Percentiles rank a stretch among this genome's conserved stretches.
Conservation (phyloP, 768 basidiomycete genomes). For the Pisolithus microcarpus region DNA sequence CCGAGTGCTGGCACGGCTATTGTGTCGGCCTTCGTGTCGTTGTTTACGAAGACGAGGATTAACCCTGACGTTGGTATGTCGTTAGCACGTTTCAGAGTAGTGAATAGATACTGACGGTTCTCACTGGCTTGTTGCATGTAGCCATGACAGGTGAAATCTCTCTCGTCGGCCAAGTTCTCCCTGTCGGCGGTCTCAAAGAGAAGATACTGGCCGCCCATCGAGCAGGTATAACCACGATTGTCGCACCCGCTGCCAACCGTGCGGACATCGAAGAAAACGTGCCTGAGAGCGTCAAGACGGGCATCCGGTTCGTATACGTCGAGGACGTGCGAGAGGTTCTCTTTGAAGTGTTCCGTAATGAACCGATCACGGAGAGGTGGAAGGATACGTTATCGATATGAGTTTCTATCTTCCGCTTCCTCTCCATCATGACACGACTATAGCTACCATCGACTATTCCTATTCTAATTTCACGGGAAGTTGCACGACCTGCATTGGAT, state of each 20-base stretch:
- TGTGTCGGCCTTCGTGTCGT: conserved; percentile 80
- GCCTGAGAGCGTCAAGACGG: conserved; percentile 89
- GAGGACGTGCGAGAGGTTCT: conserved; percentile 89
- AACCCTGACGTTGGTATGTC: conserved; percentile 80
- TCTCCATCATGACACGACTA: too few relatives aligned
- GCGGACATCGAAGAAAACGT: conserved; percentile 98
- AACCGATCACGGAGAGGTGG: conserved; percentile 55
- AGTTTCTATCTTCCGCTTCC: too few relatives aligned
- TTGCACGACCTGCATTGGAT: too few relatives aligned
- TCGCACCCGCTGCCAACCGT: conserved; percentile 82
- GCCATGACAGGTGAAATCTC: conserved; percentile 99
- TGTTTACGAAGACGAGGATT: conserved; percentile 82
- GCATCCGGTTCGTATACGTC: conserved; percentile 92
- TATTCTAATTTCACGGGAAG: too few relatives aligned
- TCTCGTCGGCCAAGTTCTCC: conserved; percentile 90
- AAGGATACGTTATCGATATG: conserved; percentile 45
- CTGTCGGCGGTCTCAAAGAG: conserved; percentile 93
- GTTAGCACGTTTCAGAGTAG: background rate
- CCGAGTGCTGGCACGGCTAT: conserved; percentile 96
- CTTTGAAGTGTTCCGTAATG: conserved; percentile 73
- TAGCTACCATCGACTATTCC: too few relatives aligned
- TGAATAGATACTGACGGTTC: too few relatives aligned
- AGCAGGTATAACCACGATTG: conserved; percentile 88
- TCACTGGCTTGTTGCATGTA: conserved; percentile 18
- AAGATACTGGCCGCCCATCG: conserved; percentile 96